phyloP scores from a whole-genome alignment of 2,329 filamentous ascomycete species.

The Endothia cerciana region DNA sequence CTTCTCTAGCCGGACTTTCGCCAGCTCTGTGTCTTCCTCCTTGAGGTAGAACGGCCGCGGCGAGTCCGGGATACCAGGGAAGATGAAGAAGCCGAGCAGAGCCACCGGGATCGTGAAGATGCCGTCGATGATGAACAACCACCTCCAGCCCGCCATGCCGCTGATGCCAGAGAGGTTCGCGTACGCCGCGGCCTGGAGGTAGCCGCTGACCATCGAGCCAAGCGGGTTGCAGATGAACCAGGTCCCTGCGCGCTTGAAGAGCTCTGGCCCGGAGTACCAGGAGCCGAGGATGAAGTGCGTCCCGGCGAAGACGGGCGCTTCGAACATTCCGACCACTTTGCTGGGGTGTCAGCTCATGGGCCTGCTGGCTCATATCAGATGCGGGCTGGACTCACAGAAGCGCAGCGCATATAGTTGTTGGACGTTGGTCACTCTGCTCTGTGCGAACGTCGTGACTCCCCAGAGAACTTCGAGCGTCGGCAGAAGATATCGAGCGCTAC shows the following conservation, averaged over 20 bases:
- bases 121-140: constrained; percentile 64
- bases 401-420: constrained; percentile 39
- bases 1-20: constrained; percentile 39
- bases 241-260: constrained; percentile 38
- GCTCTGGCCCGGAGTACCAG: constrained; percentile 36
- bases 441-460: constrained; percentile 39
- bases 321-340: constrained; percentile 38
- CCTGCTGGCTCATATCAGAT: neutral
- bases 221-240: constrained; percentile 38
- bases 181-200: constrained; percentile 57
- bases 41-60: constrained; percentile 43
- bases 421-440: constrained; percentile 36
- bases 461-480: constrained; percentile 39
- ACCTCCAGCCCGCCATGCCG: constrained; percentile 55
- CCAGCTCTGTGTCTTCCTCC: constrained; percentile 41
- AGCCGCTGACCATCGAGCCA: constrained; percentile 39
- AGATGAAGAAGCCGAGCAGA: constrained; percentile 53
- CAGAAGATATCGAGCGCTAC: constrained; percentile 38
- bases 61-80: constrained; percentile 45
- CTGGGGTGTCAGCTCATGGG: neutral
- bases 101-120: constrained; percentile 60
- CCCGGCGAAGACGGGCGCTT: constrained; percentile 39
- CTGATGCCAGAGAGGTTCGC: constrained; percentile 53
- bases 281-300: constrained; percentile 40
- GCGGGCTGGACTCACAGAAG: constrained; percentile 25